Evolutionary conservation across 352 stramenopile species (phyloP).

Genomic region (Globisporangium viniferum): DNA sequence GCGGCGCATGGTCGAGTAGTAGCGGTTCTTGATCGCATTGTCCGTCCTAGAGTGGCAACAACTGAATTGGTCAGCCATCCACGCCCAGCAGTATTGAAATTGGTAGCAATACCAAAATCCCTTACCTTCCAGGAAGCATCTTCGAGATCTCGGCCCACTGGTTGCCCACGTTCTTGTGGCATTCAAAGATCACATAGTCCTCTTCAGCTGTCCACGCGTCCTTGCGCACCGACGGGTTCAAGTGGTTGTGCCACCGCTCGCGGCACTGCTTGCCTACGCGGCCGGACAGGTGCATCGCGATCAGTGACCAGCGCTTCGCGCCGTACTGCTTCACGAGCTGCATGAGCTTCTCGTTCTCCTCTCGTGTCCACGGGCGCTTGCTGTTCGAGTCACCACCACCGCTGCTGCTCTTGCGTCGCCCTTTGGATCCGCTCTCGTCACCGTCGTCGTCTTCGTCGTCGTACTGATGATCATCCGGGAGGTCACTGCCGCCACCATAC

Average conservation of each 20-base stretch:
- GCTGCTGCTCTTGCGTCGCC: slow-evolving; percentile 37
- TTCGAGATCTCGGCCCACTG: slow-evolving; percentile 92
- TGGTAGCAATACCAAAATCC: not conserved
- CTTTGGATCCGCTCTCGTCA: slow-evolving; percentile 37
- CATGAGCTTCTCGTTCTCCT: slow-evolving; percentile 89
- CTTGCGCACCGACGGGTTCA: slow-evolving; percentile 86
- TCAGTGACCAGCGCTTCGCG: slow-evolving; percentile 87
- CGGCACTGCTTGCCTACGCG: slow-evolving; percentile 89
- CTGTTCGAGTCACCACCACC: slow-evolving; percentile 60
- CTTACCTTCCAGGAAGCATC: slow-evolving; percentile 81
- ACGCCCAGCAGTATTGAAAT: not conserved
- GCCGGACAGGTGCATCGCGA: slow-evolving; percentile 85
- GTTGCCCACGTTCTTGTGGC: slow-evolving; percentile 90
- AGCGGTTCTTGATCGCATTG: slow-evolving; percentile 91
- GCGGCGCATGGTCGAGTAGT: slow-evolving; percentile 90
- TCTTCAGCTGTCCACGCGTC: slow-evolving; percentile 89
- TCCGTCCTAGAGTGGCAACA: slow-evolving; percentile 48
- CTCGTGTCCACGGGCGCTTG: slow-evolving; percentile 81
- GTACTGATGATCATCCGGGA: slow-evolving; percentile 54
- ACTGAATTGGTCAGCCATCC: not conserved
- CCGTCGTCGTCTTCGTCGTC: slow-evolving; percentile 77
- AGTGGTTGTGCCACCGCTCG: slow-evolving; percentile 87
- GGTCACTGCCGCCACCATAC: slow-evolving; percentile 1
- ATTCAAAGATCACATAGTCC: slow-evolving; percentile 89
- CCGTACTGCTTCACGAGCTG: slow-evolving; percentile 89